These are phyloP conservation scores for Kingdonia uniflora DNA, from an alignment of 164 flowering plant genomes.

Conservation along the genomic window DNA sequence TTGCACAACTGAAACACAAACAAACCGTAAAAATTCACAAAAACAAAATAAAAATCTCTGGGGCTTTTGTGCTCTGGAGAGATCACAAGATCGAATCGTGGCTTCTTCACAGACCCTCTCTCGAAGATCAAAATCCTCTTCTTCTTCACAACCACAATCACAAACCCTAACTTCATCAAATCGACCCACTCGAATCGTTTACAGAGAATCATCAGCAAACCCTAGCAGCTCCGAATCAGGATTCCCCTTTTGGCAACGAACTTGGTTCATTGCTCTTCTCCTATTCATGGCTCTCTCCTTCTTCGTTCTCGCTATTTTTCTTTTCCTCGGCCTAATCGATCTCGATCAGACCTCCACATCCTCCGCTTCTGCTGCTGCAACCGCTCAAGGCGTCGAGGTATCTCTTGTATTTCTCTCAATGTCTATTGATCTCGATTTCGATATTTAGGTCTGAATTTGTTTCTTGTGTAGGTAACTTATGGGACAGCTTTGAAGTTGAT, in stretches of 20 bases:
- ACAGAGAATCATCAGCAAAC: slow-evolving; percentile 28
- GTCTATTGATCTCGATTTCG: not conserved
- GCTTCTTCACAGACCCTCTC: slow-evolving; percentile 37
- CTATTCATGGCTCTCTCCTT: slow-evolving; percentile 64
- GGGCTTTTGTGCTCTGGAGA: slow-evolving; percentile 17
- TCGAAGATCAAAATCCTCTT: slow-evolving; percentile 29
- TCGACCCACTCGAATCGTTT: slow-evolving; percentile 30
- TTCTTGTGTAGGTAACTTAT: slow-evolving; percentile 58
- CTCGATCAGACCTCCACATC: slow-evolving; percentile 34
- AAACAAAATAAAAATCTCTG: not conserved
- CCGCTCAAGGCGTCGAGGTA: slow-evolving; percentile 76
- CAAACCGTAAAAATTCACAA: too few relatives aligned
- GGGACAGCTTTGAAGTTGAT: slow-evolving; percentile 75
- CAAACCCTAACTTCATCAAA: slow-evolving; percentile 7
- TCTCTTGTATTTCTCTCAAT: too few relatives aligned
- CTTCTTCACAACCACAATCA: slow-evolving; percentile 17
- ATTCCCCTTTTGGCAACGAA: slow-evolving; percentile 67
- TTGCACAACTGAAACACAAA: too few relatives aligned
- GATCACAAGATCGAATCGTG: slow-evolving; percentile 26
- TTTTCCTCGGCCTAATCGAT: slow-evolving; percentile 50
- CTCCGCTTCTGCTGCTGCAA: slow-evolving; percentile 37
- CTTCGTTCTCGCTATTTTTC: slow-evolving; percentile 57
- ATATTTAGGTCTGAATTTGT: not conserved
- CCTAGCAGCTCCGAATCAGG: slow-evolving; percentile 14
- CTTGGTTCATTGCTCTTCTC: slow-evolving; percentile 68